Evolutionary conservation across 345 rosid genomes (phyloP), one percentile per base, ranked within the genome.

Genomic region (Raphanus sativus): DNA sequence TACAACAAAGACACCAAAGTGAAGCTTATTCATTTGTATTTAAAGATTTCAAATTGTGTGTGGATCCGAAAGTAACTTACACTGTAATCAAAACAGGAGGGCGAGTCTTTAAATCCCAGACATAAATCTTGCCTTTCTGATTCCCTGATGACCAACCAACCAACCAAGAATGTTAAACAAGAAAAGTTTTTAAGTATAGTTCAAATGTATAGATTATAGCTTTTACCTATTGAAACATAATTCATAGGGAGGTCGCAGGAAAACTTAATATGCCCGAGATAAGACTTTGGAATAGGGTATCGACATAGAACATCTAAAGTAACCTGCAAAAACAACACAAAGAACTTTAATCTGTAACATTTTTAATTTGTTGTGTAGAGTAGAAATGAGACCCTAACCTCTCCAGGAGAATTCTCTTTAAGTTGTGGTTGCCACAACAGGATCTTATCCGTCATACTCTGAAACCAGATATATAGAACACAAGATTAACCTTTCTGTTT

Each of bases 341-440:
- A 8, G 25, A 52, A 21, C 21, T 50, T 12, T 34, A 62, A 38
- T 45, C 38, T 68, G 59, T 21, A 21, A 21, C 21, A 21, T 21
- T 21, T 21, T 21, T 21, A 21, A 21, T 21, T 21, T 21, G 25
- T 71, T 28, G 15, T 11, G 50, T 28, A 62, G 69, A 2, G 56
- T 68, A 58, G 9, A 21, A 70, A 71, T 64, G 56, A 62, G 77
- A 58, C 65, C 59, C 82, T 74, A 70, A 94, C 98, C 97, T 94
- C 98, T 56, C 98, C 97, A 12, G 98, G 97, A 75, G 98, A 94
- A 77, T 92, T 96, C 76, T 94, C 98, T 85, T 92, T 92, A 88
- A 87, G 86, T 84, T 87, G 87, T 36, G 98, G 98, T 81, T 90
- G 97, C 98, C 98, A 94, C 73, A 92, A 82, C 77, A 89, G 85